Evolutionary conservation across 306 rosid genomes (phyloP), one percentile per base, ranked within the genome.

Genomic region (Casuarina cunninghamiana): DNA sequence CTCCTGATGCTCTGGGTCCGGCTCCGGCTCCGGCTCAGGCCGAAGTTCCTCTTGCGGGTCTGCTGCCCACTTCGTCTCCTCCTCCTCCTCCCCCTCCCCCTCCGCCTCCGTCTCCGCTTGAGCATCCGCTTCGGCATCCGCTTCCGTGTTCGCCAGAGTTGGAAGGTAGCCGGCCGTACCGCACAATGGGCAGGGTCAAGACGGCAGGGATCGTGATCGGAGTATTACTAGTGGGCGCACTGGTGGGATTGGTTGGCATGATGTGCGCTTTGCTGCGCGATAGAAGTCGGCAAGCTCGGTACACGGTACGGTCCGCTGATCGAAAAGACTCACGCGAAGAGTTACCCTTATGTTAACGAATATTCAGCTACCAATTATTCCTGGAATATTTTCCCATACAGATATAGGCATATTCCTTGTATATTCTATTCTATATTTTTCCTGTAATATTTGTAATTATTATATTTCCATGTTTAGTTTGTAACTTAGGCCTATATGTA

Each of bases 171-270:
- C 1, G 98, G 94, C 32, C 32, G 32, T 26, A 26, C 32, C 32
- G 32, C 32, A 26, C 32, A 72, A 77, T 85, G 88, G 89, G 85
- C 35, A 71, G 79, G 0, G 87, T 85, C 51, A 91, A 93, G 89
- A 91, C 91, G 79, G 97, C 84, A 1, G 98, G 93, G 39, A 73
- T 93, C 71, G 94, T 81, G 51, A 13, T 89, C 11, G 96, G 93
- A 85, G 90, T 90, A 35, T 67, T 91, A 5, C 61, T 77, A 0
- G 93, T 86, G 6, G 92, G 32, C 43, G 69, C 78, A 32, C 71
- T 87, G 38, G 79, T 89, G 0, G 86, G 84, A 43, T 4, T 90
- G 35, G 97, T 83, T 54, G 97, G 84, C 3, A 3, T 91, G 58
- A 88, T 87, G 77, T 91, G 85, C 88, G 91, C 87, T 90, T 88